Evolutionary conservation across 805 yeast genomes (phyloP).

Genomic region (Komagataella phaffii): DNA sequence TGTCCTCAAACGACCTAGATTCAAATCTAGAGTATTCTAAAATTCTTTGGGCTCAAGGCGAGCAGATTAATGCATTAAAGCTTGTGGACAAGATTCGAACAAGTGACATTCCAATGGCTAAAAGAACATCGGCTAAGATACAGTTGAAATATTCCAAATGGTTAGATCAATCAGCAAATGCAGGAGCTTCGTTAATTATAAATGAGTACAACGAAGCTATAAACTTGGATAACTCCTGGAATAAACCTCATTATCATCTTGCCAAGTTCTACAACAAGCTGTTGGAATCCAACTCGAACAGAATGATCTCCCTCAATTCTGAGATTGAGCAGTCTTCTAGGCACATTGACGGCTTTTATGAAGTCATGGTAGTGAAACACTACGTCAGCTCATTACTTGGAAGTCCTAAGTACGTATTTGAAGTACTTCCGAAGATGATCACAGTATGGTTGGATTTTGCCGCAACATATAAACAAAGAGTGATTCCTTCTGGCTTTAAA

Average conservation of each 20-base stretch:
- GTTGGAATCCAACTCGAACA: conserved; percentile 34
- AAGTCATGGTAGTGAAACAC: conserved; percentile 37
- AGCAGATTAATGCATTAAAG: conserved; percentile 71
- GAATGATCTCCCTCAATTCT: background rate
- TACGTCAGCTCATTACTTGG: conserved; percentile 46
- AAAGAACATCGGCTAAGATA: conserved; percentile 21
- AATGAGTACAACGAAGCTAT: conserved; percentile 53
- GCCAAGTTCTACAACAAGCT: conserved; percentile 73
- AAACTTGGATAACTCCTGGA: conserved; percentile 45
- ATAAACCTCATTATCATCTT: conserved; percentile 65
- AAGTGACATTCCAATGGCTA: conserved; percentile 5
- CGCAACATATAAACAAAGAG: conserved; percentile 18
- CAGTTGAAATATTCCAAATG: conserved; percentile 75
- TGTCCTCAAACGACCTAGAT: conserved; percentile 24
- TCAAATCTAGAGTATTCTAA: conserved; percentile 71
- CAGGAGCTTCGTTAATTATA: conserved; percentile 60
- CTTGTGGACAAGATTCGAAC: conserved; percentile 28
- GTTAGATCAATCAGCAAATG: conserved; percentile 78
- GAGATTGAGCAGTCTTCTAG: conserved; percentile 8
- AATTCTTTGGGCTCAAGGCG: conserved; percentile 82
- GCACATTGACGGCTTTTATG: conserved; percentile 34
- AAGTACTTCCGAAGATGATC: conserved; percentile 71
- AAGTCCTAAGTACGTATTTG: conserved; percentile 59
- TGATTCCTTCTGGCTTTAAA: conserved; percentile 12
- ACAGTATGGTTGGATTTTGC: conserved; percentile 85